These are phyloP conservation scores for Scenedesmus sp. DNA, from an alignment of 163 green algal genomes.

Conservation along the genomic window DNA sequence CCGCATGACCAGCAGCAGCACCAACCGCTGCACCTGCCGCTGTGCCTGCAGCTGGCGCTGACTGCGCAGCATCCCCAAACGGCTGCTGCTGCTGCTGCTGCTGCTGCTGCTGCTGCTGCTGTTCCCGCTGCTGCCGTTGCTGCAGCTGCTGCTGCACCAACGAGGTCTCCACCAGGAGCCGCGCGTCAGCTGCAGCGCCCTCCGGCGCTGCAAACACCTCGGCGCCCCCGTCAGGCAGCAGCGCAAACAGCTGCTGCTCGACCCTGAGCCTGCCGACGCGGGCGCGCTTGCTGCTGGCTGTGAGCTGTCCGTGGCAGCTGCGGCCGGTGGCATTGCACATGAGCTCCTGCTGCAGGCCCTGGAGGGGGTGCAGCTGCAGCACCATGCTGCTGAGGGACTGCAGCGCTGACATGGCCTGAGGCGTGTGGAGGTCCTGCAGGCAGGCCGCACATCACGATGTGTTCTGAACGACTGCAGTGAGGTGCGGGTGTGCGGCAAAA, in stretches of 20 bases:
- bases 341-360: slow-evolving; percentile 49
- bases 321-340: neutral
- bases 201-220: slow-evolving; percentile 51
- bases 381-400: slow-evolving; percentile 15
- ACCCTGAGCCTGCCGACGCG: slow-evolving; percentile 53
- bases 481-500: neutral
- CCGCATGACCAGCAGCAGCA: neutral
- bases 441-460: neutral
- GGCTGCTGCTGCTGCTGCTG: too few relatives aligned
- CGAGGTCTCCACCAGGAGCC: slow-evolving; percentile 36
- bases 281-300: slow-evolving; percentile 3
- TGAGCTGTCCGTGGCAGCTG: slow-evolving; percentile 18
- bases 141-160: neutral
- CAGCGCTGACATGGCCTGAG: slow-evolving; percentile 41
- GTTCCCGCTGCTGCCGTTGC: slow-evolving; percentile 12
- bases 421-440: slow-evolving; percentile 56
- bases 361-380: slow-evolving; percentile 44
- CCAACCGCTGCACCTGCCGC: neutral
- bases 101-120: slow-evolving; percentile 6
- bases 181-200: neutral
- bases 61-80: neutral
- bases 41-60: neutral
- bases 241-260: slow-evolving; percentile 57
- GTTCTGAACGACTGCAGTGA: neutral
- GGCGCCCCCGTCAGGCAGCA: slow-evolving; percentile 44